Percentiles rank a stretch among this genome's conserved stretches.
phyloP scores from a whole-genome alignment of 2,329 filamentous ascomycete species.

The Nannizziopsis barbatae region DNA sequence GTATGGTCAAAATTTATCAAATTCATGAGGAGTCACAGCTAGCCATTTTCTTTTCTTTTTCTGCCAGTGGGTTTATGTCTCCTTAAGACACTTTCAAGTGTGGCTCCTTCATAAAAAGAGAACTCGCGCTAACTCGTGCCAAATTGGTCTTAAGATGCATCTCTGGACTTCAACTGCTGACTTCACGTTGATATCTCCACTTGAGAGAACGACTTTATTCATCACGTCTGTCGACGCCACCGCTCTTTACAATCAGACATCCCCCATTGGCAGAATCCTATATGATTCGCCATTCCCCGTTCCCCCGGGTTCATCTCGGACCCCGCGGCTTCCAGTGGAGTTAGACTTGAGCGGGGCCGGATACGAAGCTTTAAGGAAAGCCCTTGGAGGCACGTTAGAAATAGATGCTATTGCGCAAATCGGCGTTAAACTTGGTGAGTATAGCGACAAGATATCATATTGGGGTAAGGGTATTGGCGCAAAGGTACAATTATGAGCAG shows the following conservation, averaged over 20 bases:
- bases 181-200: conserved; percentile 71
- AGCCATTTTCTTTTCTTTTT: not conserved
- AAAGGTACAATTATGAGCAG: conserved; percentile 36
- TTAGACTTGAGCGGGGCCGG: conserved; percentile 69
- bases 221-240: conserved; percentile 74
- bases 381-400: conserved; percentile 67
- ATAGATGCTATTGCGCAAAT: conserved; percentile 69
- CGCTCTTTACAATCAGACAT: conserved; percentile 70
- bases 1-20: conserved; percentile 27
- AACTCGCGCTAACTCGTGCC: not conserved
- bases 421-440: conserved; percentile 61
- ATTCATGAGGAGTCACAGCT: not conserved
- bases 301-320: conserved; percentile 59
- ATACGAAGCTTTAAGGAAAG: conserved; percentile 67
- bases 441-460: conserved; percentile 62
- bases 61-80: not conserved
- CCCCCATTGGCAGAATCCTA: conserved; percentile 64
- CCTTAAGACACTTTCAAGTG: not conserved
- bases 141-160: conserved; percentile 46
- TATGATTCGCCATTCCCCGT: conserved; percentile 65
- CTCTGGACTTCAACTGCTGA: conserved; percentile 74
- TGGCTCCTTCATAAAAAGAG: not conserved
- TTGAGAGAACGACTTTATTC: conserved; percentile 60
- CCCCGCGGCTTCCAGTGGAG: conserved; percentile 68
- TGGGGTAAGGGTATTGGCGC: conserved; percentile 59